A percentile compares a stretch with the other conserved stretches of the same genome.
Evolutionary conservation across 805 yeast genomes (phyloP).

Genomic region (Hanseniaspora guilliermondii): DNA sequence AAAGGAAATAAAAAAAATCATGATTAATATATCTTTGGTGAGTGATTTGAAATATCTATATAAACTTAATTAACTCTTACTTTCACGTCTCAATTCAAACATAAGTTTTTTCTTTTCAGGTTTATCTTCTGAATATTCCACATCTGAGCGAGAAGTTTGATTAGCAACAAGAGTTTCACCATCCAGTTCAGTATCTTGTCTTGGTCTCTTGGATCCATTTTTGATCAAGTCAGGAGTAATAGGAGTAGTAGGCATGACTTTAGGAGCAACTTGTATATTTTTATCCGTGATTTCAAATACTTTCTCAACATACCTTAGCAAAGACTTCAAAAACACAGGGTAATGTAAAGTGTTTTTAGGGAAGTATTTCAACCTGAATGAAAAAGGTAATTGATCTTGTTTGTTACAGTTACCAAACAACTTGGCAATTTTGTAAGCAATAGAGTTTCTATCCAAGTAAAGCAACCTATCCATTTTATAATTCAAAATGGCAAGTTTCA

Average conservation of each 20-base stretch:
- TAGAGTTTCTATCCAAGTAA: background rate
- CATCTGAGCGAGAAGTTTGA: background rate
- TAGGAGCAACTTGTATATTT: background rate
- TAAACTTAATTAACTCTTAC: background rate
- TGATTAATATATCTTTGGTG: too few species aligned
- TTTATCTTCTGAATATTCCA: background rate
- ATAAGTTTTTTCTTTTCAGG: conserved; percentile 6
- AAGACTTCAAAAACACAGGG: conserved; percentile 10
- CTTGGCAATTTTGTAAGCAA: background rate
- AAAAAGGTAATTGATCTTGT: conserved; percentile 21
- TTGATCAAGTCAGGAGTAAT: conserved; percentile 4
- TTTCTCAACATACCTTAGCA: conserved; percentile 2
- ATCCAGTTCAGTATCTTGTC: conserved; percentile 16
- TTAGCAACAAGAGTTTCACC: conserved; percentile 21
- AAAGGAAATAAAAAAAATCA: too few species aligned
- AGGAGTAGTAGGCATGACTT: background rate
- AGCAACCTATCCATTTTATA: conserved; percentile 7
- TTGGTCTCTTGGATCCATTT: background rate
- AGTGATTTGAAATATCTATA: too few species aligned
- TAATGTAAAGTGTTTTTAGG: conserved; percentile 8
- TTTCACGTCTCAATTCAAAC: conserved; percentile 8
- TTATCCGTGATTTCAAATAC: background rate
- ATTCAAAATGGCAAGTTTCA: conserved; percentile 33
- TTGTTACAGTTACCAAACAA: conserved; percentile 2
- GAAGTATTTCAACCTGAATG: conserved; percentile 25